Conservation (phyloP, 1,284 basidiomycete species). For the Phaffia rhodozyma region DNA sequence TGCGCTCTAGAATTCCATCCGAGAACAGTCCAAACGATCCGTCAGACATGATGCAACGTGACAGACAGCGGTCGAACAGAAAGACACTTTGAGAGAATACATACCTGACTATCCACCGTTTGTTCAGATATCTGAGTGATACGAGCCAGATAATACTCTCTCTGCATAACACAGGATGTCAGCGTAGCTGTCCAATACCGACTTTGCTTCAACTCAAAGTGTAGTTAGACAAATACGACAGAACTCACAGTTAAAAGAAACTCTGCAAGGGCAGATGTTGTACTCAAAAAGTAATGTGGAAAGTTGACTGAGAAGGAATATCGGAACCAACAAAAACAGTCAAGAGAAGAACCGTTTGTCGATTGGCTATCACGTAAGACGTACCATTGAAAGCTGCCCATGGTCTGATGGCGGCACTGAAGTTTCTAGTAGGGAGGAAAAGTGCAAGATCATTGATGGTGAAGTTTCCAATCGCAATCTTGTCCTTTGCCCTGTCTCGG, state of each 20-base stretch:
- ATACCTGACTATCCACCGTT: constrained; percentile 26
- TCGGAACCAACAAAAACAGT: constrained; percentile 21
- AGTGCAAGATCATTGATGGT: constrained; percentile 44
- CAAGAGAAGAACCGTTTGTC: constrained; percentile 17
- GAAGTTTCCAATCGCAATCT: constrained; percentile 88
- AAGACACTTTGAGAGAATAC: not conserved
- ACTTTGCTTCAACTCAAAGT: not conserved
- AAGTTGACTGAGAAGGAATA: constrained; percentile 56
- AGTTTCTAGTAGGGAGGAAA: constrained; percentile 89
- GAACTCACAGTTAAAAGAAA: constrained; percentile 38
- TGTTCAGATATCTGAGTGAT: constrained; percentile 32
- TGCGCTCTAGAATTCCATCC: not conserved
- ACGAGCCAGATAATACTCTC: constrained; percentile 33
- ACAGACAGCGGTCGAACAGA: not conserved
- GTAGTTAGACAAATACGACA: not conserved
- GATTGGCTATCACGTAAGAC: constrained; percentile 23
- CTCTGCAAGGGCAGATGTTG: constrained; percentile 68
- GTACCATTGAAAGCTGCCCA: constrained; percentile 95
- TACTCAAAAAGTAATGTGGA: constrained; percentile 91
- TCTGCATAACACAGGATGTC: not conserved
- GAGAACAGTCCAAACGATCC: too few species aligned
- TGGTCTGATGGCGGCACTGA: constrained; percentile 57
- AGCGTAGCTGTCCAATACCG: not conserved
- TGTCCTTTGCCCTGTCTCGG: constrained; percentile 78
- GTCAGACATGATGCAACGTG: not conserved